Evolutionary conservation across 768 basidiomycete species (phyloP), one percentile per base, ranked within the genome.

Genomic region (Phlebiopsis gigantea): DNA sequence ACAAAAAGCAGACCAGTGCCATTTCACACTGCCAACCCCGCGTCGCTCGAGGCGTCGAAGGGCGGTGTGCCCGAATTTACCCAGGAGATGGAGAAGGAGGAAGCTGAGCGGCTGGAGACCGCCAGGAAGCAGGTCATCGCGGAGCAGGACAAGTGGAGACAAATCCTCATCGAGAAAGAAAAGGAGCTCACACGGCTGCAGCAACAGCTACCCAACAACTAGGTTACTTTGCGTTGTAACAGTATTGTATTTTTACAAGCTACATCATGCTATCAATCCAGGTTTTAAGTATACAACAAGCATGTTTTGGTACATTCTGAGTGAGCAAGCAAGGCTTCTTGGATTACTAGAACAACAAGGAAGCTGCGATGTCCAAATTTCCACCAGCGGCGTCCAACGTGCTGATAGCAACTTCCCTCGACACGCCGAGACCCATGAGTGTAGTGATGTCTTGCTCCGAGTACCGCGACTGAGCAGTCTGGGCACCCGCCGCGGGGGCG

Each of bases 321-420:
- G 12, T 17, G 8, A 17, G 17, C 12, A 39, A 9, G 34, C 34
- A 39, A 39, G 34, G 34, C 34, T 39, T 17, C 34, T 30, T 17
- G 28, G 4, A 21, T 30, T 22, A 29, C 43, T 50, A 85, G 68
- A 98, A 98, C 54, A 97, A 68, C 66, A 96, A 72, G 30, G 91
- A 93, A 9, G 90, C 94, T 9, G 95, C 95, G 22, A 89, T 76
- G 60, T 97, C 93, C 21, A 93, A 75, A 67, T 95, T 92, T 1
- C 96, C 96, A 2, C 83, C 85, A 0, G 92, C 80, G 4, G 90
- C 88, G 14, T 87, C 81, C 58, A 98, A 73, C 45, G 84, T 77
- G 45, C 79, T 79, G 17, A 94, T 82, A 1, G 96, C 96, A 24
- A 84, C 72, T 55, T 93, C 88, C 61, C 90, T 76, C 28, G 82